These are phyloP conservation scores for Fusarium oligoseptatum DNA, from an alignment of 2,329 filamentous ascomycete genomes.

Conservation along the genomic window DNA sequence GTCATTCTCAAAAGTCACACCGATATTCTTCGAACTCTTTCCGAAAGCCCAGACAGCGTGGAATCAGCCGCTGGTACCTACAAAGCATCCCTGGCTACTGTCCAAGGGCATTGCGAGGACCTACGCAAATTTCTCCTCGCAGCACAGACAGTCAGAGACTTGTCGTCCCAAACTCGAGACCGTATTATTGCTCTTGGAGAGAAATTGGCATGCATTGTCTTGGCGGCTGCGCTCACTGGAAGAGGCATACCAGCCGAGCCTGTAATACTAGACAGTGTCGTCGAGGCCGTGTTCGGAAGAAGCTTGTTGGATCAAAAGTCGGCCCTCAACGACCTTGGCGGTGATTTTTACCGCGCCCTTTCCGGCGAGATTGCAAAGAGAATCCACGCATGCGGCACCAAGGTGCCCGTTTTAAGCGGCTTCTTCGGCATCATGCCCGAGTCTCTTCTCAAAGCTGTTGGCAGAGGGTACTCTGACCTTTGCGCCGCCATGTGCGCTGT, in stretches of 20 bases:
- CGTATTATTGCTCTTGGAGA: background rate
- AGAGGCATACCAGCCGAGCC: background rate
- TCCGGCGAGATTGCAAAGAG: slow-evolving; percentile 7
- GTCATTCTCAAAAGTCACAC: background rate
- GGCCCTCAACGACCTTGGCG: background rate
- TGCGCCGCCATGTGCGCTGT: slow-evolving; percentile 22
- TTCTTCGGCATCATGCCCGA: slow-evolving; percentile 20
- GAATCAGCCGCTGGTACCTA: background rate
- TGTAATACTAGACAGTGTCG: background rate
- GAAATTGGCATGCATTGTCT: background rate
- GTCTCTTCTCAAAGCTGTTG: slow-evolving; percentile 6
- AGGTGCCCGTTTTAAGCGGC: slow-evolving; percentile 7
- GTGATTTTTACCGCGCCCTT: slow-evolving; percentile 6
- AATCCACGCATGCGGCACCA: background rate
- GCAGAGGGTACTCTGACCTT: slow-evolving; percentile 18
- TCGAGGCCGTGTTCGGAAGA: background rate
- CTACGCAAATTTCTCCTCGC: background rate
- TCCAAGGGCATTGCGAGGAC: background rate
- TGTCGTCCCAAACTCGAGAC: background rate
- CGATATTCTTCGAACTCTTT: background rate
- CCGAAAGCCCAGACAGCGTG: background rate
- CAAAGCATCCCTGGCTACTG: background rate
- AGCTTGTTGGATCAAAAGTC: background rate
- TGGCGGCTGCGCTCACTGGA: background rate
- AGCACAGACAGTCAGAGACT: background rate